Evolutionary conservation across 2,329 filamentous ascomycete species (phyloP).

Genomic region (Alternaria alternata): DNA sequence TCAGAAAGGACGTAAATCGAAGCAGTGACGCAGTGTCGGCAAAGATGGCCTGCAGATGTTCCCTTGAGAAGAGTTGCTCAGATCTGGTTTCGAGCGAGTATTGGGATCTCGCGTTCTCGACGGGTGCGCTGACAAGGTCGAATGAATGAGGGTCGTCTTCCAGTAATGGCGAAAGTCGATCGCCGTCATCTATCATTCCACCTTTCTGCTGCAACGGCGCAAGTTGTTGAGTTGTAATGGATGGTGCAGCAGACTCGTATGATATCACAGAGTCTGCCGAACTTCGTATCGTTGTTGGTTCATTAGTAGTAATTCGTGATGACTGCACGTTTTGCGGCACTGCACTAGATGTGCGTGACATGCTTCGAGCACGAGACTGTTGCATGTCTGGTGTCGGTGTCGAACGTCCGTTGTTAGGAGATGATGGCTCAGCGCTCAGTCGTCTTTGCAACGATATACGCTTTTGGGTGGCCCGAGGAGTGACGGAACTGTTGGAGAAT

Average conservation of each 20-base stretch:
- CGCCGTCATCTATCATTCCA: constrained; percentile 51
- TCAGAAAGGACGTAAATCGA: constrained; percentile 73
- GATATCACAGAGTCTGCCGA: constrained; percentile 49
- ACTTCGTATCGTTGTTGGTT: constrained; percentile 38
- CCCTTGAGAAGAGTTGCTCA: constrained; percentile 70
- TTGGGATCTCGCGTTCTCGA: constrained; percentile 35
- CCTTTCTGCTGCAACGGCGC: constrained; percentile 56
- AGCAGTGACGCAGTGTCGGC: constrained; percentile 68
- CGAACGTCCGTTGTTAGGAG: constrained; percentile 19
- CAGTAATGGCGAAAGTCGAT: constrained; percentile 57
- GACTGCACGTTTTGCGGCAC: constrained; percentile 16
- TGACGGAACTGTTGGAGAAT: constrained; percentile 31
- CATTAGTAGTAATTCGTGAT: constrained; percentile 27
- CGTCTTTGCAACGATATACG: constrained; percentile 27
- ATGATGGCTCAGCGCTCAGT: constrained; percentile 26
- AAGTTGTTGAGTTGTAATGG: constrained; percentile 43
- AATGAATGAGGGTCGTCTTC: constrained; percentile 64
- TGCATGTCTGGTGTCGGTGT: constrained; percentile 30
- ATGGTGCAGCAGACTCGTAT: constrained; percentile 45
- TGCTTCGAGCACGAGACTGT: constrained; percentile 19
- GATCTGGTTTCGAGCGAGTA: constrained; percentile 71
- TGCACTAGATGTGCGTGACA: constrained; percentile 23
- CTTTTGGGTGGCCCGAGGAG: constrained; percentile 29
- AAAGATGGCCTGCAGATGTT: constrained; percentile 72
- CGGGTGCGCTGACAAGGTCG: constrained; percentile 59